phyloP scores from a whole-genome alignment of 768 basidiomycete species.

The Phlebiopsis gigantea region DNA sequence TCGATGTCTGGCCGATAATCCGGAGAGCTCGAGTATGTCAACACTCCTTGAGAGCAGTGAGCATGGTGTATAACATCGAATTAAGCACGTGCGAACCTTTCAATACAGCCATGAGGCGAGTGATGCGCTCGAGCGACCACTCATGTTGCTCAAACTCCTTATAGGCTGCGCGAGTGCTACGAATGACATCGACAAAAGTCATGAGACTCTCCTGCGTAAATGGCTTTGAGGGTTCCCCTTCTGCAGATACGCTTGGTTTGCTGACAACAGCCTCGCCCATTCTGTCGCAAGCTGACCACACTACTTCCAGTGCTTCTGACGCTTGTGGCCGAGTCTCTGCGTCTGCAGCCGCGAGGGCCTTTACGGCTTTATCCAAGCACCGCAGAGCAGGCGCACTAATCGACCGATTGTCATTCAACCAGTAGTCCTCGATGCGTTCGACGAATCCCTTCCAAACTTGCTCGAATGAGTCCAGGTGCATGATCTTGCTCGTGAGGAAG shows the following conservation, averaged over 20 bases:
- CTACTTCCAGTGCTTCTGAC: constrained; percentile 48
- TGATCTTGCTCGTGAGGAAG: constrained; percentile 70
- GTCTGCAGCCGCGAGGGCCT: constrained; percentile 40
- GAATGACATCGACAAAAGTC: constrained; percentile 70
- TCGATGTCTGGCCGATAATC: constrained; percentile 91
- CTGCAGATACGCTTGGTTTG: constrained; percentile 14
- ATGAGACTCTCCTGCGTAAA: constrained; percentile 87
- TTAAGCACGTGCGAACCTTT: constrained; percentile 44
- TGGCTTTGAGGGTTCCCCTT: constrained; percentile 22
- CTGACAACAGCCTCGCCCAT: constrained; percentile 53
- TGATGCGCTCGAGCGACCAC: constrained; percentile 63
- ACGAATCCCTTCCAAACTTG: constrained; percentile 76
- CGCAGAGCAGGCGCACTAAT: constrained; percentile 83
- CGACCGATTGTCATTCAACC: constrained; percentile 54
- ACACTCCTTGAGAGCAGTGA: constrained; percentile 40
- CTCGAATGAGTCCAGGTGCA: constrained; percentile 63
- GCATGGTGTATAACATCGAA: neutral
- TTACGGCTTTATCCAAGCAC: constrained; percentile 75
- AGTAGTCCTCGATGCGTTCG: constrained; percentile 60
- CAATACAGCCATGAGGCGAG: constrained; percentile 68
- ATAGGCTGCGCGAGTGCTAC: constrained; percentile 49
- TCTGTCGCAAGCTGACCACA: constrained; percentile 66
- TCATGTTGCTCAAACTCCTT: constrained; percentile 44
- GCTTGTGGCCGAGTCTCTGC: constrained; percentile 32
- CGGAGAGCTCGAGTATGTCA: constrained; percentile 77